A percentile compares a stretch with the other conserved stretches of the same genome.
phyloP scores from a whole-genome alignment of 2,329 filamentous ascomycete species.

The Epichloe glyceriae region DNA sequence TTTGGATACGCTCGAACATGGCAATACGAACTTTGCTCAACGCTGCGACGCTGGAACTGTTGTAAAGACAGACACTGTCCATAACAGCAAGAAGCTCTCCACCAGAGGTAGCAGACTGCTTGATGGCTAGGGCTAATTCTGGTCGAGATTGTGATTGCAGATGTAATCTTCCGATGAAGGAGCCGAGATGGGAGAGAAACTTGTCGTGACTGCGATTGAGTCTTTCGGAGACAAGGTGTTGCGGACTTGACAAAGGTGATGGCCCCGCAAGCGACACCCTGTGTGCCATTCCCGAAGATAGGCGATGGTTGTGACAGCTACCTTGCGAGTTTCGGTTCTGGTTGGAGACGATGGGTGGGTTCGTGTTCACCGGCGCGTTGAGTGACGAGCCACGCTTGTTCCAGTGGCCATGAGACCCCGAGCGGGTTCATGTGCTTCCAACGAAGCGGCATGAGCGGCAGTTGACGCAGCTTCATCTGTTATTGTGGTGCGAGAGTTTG shows the following conservation, averaged over 20 bases:
- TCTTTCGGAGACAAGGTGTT: slow-evolving; percentile 71
- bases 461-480: slow-evolving; percentile 16
- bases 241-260: slow-evolving; percentile 46
- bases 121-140: slow-evolving; percentile 70
- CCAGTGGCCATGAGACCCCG: slow-evolving; percentile 22
- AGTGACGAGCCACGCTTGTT: slow-evolving; percentile 36
- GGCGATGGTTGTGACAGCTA: slow-evolving; percentile 28
- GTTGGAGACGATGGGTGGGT: slow-evolving; percentile 14
- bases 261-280: slow-evolving; percentile 64
- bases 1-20: slow-evolving; percentile 69
- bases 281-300: slow-evolving; percentile 50
- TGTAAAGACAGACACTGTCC: slow-evolving; percentile 69
- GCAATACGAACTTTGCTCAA: slow-evolving; percentile 56
- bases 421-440: slow-evolving; percentile 24
- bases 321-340: slow-evolving; percentile 25
- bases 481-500: slow-evolving; percentile 25
- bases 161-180: slow-evolving; percentile 81
- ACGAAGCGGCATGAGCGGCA: slow-evolving; percentile 19
- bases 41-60: slow-evolving; percentile 51
- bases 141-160: slow-evolving; percentile 83
- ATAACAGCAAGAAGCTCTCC: slow-evolving; percentile 67
- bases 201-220: slow-evolving; percentile 71
- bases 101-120: slow-evolving; percentile 72
- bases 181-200: slow-evolving; percentile 81
- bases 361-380: slow-evolving; percentile 20